These are phyloP conservation scores for Aureobasidium melanogenum DNA, from an alignment of 2,329 filamentous ascomycete species.

Conservation along the genomic window DNA sequence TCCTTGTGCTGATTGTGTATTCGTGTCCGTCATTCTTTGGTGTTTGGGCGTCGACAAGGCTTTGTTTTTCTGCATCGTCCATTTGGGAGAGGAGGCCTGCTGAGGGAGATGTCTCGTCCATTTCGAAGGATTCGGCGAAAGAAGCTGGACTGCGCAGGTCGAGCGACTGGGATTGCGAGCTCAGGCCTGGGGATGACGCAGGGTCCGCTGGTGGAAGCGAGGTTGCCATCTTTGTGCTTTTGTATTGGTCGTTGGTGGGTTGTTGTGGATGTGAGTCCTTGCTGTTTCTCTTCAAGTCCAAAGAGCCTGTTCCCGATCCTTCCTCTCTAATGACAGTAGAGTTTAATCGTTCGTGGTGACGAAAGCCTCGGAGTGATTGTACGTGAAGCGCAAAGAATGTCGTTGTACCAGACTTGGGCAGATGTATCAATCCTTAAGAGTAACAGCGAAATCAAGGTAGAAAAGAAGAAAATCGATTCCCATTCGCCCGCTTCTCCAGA, in stretches of 20 bases:
- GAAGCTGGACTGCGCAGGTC: neutral
- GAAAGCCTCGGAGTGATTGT: neutral
- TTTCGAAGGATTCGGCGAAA: neutral
- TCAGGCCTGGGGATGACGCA: neutral
- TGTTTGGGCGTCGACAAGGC: neutral
- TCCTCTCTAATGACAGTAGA: neutral
- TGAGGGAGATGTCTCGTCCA: neutral
- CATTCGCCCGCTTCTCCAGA: neutral
- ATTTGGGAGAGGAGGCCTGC: slow-evolving; percentile 1
- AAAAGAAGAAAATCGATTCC: neutral
- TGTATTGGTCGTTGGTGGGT: neutral
- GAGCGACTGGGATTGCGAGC: neutral
- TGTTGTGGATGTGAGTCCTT: neutral
- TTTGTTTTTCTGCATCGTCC: neutral
- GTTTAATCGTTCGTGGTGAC: neutral
- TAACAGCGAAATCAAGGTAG: neutral
- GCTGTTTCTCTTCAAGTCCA: neutral
- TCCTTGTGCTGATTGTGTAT: slow-evolving; percentile 9
- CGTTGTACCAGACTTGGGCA: neutral
- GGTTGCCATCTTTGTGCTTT: neutral
- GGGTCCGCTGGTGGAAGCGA: neutral
- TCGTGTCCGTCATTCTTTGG: neutral
- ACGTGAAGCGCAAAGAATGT: neutral
- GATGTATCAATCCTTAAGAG: neutral
- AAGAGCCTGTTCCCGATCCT: neutral